These are phyloP conservation scores for Fusarium penzigii DNA, from an alignment of 2,329 filamentous ascomycete genomes.

Conservation along the genomic window DNA sequence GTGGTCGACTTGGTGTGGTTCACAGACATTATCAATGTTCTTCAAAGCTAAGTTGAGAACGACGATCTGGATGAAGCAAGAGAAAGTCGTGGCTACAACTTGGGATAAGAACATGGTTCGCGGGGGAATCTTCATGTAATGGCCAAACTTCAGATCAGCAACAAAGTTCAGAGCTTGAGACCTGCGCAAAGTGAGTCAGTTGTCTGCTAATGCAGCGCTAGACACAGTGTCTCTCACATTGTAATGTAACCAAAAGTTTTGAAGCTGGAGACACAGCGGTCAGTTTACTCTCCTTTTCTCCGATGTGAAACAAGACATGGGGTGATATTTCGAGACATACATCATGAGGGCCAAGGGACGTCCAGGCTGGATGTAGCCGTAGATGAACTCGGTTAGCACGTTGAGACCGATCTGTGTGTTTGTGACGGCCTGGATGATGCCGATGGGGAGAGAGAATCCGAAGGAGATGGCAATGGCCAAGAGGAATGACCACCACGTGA, in stretches of 20 bases:
- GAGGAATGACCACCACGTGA: slow-evolving; percentile 73
- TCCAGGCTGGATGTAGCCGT: slow-evolving; percentile 75
- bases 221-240: slow-evolving; percentile 40
- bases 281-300: neutral
- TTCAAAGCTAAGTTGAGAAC: slow-evolving; percentile 63
- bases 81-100: slow-evolving; percentile 65
- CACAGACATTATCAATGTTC: slow-evolving; percentile 66
- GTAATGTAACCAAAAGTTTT: slow-evolving; percentile 65
- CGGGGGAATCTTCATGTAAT: slow-evolving; percentile 73
- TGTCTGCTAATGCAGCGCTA: neutral
- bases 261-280: slow-evolving; percentile 43
- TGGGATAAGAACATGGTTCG: slow-evolving; percentile 68
- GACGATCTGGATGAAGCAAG: slow-evolving; percentile 65
- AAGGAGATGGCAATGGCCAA: slow-evolving; percentile 65
- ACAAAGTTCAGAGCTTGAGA: slow-evolving; percentile 66
- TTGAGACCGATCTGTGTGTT: slow-evolving; percentile 73
- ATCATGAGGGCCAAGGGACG: slow-evolving; percentile 73
- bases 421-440: slow-evolving; percentile 69
- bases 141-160: slow-evolving; percentile 68
- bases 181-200: slow-evolving; percentile 26
- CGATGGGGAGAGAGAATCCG: slow-evolving; percentile 65
- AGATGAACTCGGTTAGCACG: slow-evolving; percentile 73
- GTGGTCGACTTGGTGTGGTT: slow-evolving; percentile 53
- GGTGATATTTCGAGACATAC: slow-evolving; percentile 37
- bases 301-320: neutral